Conservation (phyloP, 163 green algal genomes). For the Coccomyxa subellipsoidea region DNA sequence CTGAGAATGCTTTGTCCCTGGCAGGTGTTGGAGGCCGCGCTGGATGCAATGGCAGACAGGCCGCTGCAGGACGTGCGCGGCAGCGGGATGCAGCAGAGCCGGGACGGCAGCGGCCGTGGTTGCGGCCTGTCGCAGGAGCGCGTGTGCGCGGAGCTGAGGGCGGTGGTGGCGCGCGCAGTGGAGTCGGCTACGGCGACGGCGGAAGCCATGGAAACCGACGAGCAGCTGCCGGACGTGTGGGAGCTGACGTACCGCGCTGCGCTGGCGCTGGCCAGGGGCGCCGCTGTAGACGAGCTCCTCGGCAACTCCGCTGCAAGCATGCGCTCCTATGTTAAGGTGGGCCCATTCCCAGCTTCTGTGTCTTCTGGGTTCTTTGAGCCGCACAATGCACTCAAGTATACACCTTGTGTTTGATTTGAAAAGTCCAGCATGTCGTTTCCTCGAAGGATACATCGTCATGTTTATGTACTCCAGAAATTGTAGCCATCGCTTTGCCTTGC, state of each 20-base stretch:
- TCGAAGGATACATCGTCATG: no score
- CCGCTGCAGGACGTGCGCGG: neutral
- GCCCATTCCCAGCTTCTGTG: neutral
- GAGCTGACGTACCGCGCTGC: constrained; percentile 30
- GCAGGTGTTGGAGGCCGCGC: constrained; percentile 9
- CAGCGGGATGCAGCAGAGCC: constrained; percentile 6
- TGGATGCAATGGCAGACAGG: neutral
- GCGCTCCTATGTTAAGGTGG: constrained; percentile 22
- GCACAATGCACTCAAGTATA: no score
- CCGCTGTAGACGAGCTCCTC: constrained; percentile 47
- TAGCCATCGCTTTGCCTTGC: no score
- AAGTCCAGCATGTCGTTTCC: no score
- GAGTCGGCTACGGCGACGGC: neutral
- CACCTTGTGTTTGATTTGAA: no score
- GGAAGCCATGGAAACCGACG: constrained; percentile 4
- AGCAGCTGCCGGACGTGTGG: constrained; percentile 39
- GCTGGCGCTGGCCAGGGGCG: constrained; percentile 29
- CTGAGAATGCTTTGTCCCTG: no score
- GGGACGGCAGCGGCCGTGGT: neutral
- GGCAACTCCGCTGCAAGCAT: constrained; percentile 15
- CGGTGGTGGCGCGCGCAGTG: neutral
- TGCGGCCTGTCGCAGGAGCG: neutral
- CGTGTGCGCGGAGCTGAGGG: neutral
- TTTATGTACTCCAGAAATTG: no score
- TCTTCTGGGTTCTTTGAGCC: no score